Evolutionary conservation across 148 eudicot species (phyloP).

Genomic region (Rhododendron simsii): DNA sequence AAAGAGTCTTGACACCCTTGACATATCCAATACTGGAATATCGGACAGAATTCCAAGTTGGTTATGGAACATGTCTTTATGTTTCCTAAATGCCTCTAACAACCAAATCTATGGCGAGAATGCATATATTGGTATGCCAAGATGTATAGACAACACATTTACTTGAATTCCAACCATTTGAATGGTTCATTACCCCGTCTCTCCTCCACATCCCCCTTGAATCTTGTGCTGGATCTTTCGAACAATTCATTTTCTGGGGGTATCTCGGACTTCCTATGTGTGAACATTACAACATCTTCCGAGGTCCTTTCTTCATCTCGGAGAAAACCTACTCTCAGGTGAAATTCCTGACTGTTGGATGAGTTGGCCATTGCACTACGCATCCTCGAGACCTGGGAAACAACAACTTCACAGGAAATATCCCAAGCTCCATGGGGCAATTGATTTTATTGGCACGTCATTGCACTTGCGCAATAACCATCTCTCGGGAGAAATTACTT

Average conservation of each 20-base stretch:
- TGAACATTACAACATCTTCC: not conserved
- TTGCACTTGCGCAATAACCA: slow-evolving; percentile 12
- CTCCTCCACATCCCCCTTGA: no score
- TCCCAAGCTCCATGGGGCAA: slow-evolving; percentile 22
- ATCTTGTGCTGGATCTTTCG: not conserved
- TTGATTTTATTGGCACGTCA: not conserved
- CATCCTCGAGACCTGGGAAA: not conserved
- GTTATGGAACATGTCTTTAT: slow-evolving; percentile 1
- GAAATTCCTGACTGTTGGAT: slow-evolving; percentile 16
- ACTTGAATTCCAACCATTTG: not conserved
- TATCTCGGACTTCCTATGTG: not conserved
- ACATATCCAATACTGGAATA: not conserved
- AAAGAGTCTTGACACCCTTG: not conserved
- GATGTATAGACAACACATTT: no score
- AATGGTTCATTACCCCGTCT: not conserved
- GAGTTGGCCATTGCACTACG: not conserved
- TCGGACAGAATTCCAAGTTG: not conserved
- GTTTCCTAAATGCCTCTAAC: not conserved
- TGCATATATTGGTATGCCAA: not conserved
- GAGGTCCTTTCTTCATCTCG: not conserved
- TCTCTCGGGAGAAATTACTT: slow-evolving; percentile 17
- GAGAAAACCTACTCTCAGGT: not conserved
- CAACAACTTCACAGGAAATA: slow-evolving; percentile 13
- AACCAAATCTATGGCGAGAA: slow-evolving; percentile 8
- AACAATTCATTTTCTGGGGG: not conserved